Percentiles rank a stretch among this genome's conserved stretches.
Evolutionary conservation across 108 stramenopile genomes (phyloP).

Genomic region (Cyclotella sp.): DNA sequence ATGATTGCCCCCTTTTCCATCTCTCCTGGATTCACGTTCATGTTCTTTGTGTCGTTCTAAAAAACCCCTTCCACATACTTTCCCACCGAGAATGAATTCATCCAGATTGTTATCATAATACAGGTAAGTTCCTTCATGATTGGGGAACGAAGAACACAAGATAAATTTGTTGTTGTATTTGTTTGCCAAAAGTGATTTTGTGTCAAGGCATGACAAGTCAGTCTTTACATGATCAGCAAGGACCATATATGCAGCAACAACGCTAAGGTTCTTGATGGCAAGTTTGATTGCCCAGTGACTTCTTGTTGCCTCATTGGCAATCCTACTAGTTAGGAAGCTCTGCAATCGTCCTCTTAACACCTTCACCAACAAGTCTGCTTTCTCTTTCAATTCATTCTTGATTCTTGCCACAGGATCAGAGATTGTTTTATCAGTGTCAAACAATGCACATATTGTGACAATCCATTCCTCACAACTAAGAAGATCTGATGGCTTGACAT

Average conservation of each 20-base stretch:
- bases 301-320: neutral
- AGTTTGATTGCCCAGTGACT: neutral
- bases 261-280: neutral
- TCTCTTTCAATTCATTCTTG: neutral
- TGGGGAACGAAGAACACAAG: too few species aligned
- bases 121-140: too few species aligned
- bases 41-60: too few species aligned
- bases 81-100: too few species aligned
- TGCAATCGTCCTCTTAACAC: neutral
- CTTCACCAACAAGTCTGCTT: constrained; percentile 7
- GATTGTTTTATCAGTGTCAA: neutral
- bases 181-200: too few species aligned
- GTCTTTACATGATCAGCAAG: too few species aligned
- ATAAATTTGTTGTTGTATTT: too few species aligned
- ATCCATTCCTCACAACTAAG: neutral
- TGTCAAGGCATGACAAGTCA: too few species aligned
- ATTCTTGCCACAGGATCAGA: neutral
- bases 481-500: neutral
- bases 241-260: constrained; percentile 3
- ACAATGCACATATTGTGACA: neutral
- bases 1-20: too few species aligned
- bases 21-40: too few species aligned
- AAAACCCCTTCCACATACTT: too few species aligned
- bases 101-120: too few species aligned
- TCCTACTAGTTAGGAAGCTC: neutral